Percentiles rank a stretch among this genome's conserved stretches.
These are phyloP conservation scores for Cynara cardunculus DNA, from an alignment of 129 eudicot genomes.

Conservation along the genomic window DNA sequence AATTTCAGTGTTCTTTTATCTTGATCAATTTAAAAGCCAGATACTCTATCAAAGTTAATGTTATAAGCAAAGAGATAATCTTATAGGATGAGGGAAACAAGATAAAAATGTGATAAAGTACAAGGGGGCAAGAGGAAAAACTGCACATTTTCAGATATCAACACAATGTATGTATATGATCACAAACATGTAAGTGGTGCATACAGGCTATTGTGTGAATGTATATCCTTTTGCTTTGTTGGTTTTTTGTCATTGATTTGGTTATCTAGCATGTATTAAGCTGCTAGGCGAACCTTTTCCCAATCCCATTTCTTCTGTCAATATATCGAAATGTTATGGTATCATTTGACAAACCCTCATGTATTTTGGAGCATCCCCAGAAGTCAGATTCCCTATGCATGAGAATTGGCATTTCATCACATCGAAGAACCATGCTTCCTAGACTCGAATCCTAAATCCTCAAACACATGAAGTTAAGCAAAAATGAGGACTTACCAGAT, in stretches of 20 bases:
- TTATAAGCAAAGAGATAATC: background rate
- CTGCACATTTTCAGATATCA: background rate
- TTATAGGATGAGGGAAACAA: background rate
- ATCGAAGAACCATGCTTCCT: background rate
- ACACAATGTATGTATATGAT: background rate
- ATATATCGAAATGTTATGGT: background rate
- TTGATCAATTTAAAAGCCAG: background rate
- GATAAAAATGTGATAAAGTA: background rate
- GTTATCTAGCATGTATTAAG: background rate
- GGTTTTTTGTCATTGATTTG: background rate
- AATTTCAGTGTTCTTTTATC: background rate
- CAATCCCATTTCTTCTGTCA: background rate
- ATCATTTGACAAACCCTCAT: background rate
- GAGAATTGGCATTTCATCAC: background rate
- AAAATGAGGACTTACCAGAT: conserved; percentile 47
- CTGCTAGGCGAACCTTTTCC: background rate
- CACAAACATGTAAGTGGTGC: background rate
- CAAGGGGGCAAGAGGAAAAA: background rate
- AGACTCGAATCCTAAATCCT: background rate
- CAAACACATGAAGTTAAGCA: background rate
- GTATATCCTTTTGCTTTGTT: background rate
- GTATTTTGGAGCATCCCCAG: background rate
- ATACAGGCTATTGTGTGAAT: background rate
- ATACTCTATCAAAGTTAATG: background rate
- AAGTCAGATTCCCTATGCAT: background rate